Percentiles rank a stretch among this genome's conserved stretches.
phyloP scores from a whole-genome alignment of 1,284 basidiomycete species.

The Phaffia rhodozyma region DNA sequence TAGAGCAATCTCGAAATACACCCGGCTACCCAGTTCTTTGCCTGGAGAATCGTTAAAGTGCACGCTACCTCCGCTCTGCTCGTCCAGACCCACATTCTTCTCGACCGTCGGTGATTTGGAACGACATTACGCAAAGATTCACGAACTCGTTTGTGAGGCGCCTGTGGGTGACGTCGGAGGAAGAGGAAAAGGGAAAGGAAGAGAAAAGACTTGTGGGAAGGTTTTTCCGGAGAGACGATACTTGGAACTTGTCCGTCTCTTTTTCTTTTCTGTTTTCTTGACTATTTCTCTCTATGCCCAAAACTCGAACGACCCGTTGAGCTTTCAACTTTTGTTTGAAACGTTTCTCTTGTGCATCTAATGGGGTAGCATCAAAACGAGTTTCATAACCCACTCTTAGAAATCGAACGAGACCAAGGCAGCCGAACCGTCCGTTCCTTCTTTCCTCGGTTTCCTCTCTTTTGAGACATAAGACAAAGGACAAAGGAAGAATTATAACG shows the following conservation, averaged over 20 bases:
- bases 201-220: constrained; percentile 28
- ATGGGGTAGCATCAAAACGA: constrained; percentile 57
- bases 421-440: constrained; percentile 62
- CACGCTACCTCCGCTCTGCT: constrained; percentile 64
- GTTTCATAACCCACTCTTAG: constrained; percentile 65
- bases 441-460: neutral
- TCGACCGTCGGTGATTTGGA: constrained; percentile 53
- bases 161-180: constrained; percentile 37
- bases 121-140: constrained; percentile 60
- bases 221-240: constrained; percentile 66
- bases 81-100: constrained; percentile 47
- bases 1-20: too few relatives aligned
- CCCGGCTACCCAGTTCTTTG: too few relatives aligned
- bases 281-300: too few relatives aligned
- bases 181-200: neutral
- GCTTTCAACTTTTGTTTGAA: constrained; percentile 5
- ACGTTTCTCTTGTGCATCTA: too few relatives aligned
- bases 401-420: constrained; percentile 56
- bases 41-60: constrained; percentile 40
- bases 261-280: neutral
- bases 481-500: neutral
- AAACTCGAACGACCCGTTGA: neutral
- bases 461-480: neutral
- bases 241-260: constrained; percentile 54
- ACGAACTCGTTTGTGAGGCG: constrained; percentile 63